These are phyloP conservation scores for Geotrichum bryndzae DNA, from an alignment of 1,139 yeast genomes.

Conservation along the genomic window DNA sequence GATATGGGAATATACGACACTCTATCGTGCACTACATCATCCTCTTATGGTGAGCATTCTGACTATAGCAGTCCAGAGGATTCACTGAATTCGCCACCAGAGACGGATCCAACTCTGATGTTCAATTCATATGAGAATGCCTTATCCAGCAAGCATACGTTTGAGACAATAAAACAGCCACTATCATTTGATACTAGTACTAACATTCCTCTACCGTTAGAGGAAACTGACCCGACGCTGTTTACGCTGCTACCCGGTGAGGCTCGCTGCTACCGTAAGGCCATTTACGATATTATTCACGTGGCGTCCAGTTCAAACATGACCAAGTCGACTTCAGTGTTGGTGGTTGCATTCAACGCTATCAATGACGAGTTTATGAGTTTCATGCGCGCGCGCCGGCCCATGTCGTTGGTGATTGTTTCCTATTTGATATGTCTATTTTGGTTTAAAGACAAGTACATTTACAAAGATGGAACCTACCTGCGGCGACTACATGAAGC, in stretches of 20 bases:
- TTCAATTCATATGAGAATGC: neutral
- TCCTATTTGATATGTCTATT: constrained; percentile 1
- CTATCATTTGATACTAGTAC: neutral
- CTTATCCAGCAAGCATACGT: neutral
- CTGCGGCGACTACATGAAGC: constrained; percentile 1
- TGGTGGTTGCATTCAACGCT: constrained; percentile 4
- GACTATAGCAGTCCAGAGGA: neutral
- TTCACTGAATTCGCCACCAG: neutral
- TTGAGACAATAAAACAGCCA: neutral
- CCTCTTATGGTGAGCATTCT: neutral
- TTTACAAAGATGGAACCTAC: neutral
- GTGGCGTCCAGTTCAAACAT: neutral
- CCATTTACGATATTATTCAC: constrained; percentile 3
- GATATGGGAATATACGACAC: neutral
- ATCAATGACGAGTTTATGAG: constrained; percentile 1
- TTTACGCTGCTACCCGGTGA: constrained; percentile 6
- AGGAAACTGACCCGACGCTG: neutral
- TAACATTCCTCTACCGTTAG: neutral
- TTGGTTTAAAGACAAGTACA: constrained; percentile 3
- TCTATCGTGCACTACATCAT: neutral
- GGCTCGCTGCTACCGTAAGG: constrained; percentile 1
- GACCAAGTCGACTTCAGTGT: neutral
- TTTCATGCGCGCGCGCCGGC: constrained; percentile 4
- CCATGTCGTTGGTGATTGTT: constrained; percentile 9
- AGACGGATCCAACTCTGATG: neutral